Evolutionary conservation across 1,284 basidiomycete species (phyloP).

Genomic region (Tylopilus orsonianus): DNA sequence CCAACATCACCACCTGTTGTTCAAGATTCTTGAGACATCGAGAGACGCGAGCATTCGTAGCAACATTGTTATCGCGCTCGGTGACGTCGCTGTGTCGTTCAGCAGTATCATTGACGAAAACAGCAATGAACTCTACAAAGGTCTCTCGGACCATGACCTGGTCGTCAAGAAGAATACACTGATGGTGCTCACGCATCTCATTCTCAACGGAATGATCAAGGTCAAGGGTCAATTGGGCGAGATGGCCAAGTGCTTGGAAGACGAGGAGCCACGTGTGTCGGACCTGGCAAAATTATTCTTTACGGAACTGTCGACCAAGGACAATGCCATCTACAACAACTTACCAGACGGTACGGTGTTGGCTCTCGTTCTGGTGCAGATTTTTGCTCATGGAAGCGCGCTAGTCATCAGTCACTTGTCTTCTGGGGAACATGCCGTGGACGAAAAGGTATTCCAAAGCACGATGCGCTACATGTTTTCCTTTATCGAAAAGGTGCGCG

Average conservation of each 20-base stretch:
- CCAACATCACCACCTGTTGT: constrained; percentile 81
- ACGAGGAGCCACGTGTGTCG: constrained; percentile 85
- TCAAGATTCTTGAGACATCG: constrained; percentile 92
- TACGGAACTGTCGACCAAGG: constrained; percentile 94
- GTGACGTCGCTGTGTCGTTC: constrained; percentile 96
- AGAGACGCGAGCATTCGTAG: constrained; percentile 87
- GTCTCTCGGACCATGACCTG: constrained; percentile 82
- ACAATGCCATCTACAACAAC: constrained; percentile 99
- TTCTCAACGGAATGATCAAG: constrained; percentile 95
- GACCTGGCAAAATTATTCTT: constrained; percentile 98
- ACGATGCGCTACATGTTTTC: constrained; percentile 96
- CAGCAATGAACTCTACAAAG: constrained; percentile 92
- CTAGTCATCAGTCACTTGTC: constrained; percentile 92
- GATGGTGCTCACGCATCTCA: constrained; percentile 98
- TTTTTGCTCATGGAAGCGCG: constrained; percentile 1
- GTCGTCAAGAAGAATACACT: constrained; percentile 99
- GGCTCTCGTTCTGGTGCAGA: not conserved
- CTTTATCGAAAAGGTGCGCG: constrained; percentile 89
- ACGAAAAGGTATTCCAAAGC: constrained; percentile 88
- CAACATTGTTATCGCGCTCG: constrained; percentile 96
- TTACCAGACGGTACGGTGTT: constrained; percentile 67
- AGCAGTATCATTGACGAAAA: constrained; percentile 97
- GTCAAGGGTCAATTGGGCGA: constrained; percentile 99
- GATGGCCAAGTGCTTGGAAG: constrained; percentile 99
- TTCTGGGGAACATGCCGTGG: constrained; percentile 90